Base-by-base conservation (phyloP, 2,329 filamentous ascomycete genomes). In the Sphaerulina vaccinii region DNA sequence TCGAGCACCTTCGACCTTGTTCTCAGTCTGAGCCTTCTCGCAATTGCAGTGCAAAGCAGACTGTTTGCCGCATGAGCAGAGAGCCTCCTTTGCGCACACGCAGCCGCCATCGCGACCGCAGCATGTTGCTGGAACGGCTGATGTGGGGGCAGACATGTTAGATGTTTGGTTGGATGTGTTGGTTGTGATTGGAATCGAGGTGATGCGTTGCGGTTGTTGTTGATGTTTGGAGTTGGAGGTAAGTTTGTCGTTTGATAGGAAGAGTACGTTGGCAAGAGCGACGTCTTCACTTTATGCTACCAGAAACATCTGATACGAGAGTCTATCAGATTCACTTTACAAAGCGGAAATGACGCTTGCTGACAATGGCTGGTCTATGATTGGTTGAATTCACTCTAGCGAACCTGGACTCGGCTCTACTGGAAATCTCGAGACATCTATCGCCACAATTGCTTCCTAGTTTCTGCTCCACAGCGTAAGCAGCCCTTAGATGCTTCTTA, bases 41-140 rank as follows among this genome's bases (percentile, higher is more conserved):
- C 92, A 96, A 57, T 78, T 87, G 82, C 92, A 97, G 70, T 91
- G 79, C 42, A 96, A 83, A 43, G 92, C 92, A 3, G 84, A 82
- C 69, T 93, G 81, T 77, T 96, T 84, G 68, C 92, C 92, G 71
- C 92, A 97, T 13, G 89, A 95, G 82, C 64, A 66, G 16, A 52
- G 65, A 32, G 64, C 63, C 52, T 67, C 63, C 32, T 61, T 57
- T 33, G 67, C 77, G 63, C 82, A 85, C 64, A 74, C 71, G 62
- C 73, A 75, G 58, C 75, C 74, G 62, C 78, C 64, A 15, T 64
- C 74, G 62, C 78, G 78, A 70, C 79, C 79, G 71, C 82, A 85
- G 79, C 82, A 85, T 62, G 77, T 79, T 39, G 68, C 64, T 50
- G 78, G 79, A 61, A 76, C 68, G 51, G 74, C 68, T 48, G 67